These are phyloP conservation scores for Kernera saxatilis DNA, from an alignment of 345 rosid genomes.

Conservation along the genomic window DNA sequence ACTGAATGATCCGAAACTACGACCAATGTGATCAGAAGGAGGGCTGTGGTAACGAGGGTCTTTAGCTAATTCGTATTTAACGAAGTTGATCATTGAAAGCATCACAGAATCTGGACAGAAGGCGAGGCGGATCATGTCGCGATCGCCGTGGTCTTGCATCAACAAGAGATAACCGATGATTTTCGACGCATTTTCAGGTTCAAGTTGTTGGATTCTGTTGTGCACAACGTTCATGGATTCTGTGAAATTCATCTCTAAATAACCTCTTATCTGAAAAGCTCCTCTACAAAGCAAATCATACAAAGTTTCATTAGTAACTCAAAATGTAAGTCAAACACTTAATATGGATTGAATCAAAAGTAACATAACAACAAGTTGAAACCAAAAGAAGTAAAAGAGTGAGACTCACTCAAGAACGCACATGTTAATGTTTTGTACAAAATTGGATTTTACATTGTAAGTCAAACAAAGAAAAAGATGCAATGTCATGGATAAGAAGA, in stretches of 20 bases:
- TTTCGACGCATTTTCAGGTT: conserved; percentile 79
- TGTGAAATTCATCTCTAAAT: conserved; percentile 60
- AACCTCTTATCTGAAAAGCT: not conserved
- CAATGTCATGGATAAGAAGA: not conserved
- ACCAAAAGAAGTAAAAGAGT: conserved; percentile 16
- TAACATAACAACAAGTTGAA: conserved; percentile 7
- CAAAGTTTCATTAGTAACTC: not conserved
- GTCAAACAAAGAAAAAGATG: conserved; percentile 2
- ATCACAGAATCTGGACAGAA: conserved; percentile 67
- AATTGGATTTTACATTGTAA: not conserved
- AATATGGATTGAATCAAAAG: conserved; percentile 12
- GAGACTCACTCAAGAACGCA: conserved; percentile 19
- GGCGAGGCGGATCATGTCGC: conserved; percentile 85
- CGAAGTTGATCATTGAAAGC: conserved; percentile 52
- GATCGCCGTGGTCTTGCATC: conserved; percentile 65
- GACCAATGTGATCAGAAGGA: conserved; percentile 33
- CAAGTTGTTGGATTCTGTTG: conserved; percentile 70
- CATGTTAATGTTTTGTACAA: not conserved
- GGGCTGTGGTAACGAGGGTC: conserved; percentile 4
- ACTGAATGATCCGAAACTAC: not conserved
- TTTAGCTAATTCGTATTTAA: conserved; percentile 49
- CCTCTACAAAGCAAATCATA: conserved; percentile 23
- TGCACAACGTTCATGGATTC: conserved; percentile 77
- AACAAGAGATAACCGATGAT: conserved; percentile 74
- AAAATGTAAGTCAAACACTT: conserved; percentile 10